Evolutionary conservation across 495 filamentous ascomycete genomes (phyloP).

Genomic region (Aspergillus leporis): DNA sequence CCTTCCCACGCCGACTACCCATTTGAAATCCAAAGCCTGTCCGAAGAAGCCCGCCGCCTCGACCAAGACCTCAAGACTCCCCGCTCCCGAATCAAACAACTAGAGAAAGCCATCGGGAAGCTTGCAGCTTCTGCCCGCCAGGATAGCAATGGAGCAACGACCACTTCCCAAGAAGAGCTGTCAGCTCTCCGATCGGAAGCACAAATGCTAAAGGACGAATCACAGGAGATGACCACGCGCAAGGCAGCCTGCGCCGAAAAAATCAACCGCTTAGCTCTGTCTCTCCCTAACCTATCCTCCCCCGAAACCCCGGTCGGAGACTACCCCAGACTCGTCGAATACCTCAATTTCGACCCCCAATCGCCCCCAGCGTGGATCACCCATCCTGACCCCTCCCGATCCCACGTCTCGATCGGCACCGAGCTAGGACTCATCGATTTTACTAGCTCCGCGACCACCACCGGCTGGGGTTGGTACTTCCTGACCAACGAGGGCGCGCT

Average conservation of each 20-base stretch:
- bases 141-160: conserved; percentile 13
- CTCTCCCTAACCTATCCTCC: conserved; percentile 86
- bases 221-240: conserved; percentile 57
- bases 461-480: conserved; percentile 98
- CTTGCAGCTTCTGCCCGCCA: conserved; percentile 31
- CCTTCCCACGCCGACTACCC: conserved; percentile 63
- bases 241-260: conserved; percentile 61
- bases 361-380: conserved; percentile 46
- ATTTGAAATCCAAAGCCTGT: conserved; percentile 65
- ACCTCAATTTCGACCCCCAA: conserved; percentile 75
- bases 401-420: conserved; percentile 82
- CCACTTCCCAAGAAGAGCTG: conserved; percentile 22
- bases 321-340: conserved; percentile 57
- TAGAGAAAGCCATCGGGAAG: conserved; percentile 44
- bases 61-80: conserved; percentile 40
- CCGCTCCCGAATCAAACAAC: conserved; percentile 40
- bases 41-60: conserved; percentile 60
- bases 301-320: conserved; percentile 70
- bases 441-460: conserved; percentile 68
- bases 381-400: conserved; percentile 51
- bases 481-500: conserved; percentile 84
- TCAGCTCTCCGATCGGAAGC: conserved; percentile 59
- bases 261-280: conserved; percentile 71
- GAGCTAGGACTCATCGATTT: conserved; percentile 86
- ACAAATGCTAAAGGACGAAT: conserved; percentile 63